Evolutionary conservation across 2,329 filamentous ascomycete genomes (phyloP), one percentile per base, ranked within the genome.

Genomic region (Colletotrichum sp.): DNA sequence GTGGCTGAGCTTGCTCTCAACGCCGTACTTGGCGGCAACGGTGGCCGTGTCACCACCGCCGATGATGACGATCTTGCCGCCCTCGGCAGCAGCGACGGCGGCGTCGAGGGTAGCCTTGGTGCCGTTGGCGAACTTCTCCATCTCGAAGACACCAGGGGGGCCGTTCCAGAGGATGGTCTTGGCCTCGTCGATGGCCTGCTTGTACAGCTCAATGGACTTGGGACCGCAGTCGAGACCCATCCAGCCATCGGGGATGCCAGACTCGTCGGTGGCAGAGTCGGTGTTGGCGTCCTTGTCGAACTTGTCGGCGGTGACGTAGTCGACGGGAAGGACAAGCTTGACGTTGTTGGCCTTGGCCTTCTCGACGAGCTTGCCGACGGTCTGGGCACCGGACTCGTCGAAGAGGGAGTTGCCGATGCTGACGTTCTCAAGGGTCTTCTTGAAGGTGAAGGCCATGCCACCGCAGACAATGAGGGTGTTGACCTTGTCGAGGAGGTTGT

Each of bases 161-260:
- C 97, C 97, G 90, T 99, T 99, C 97, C 97, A 99, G 79, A 99
- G 94, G 86, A 99, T 98, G 73, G 97, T 99, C 91, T 98, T 93
- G 79, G 96, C 92, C 82, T 96, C 93, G 79, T 90, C 90, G 81
- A 99, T 99, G 80, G 96, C 93, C 84, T 94, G 89, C 90, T 96
- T 93, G 93, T 95, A 99, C 73, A 98, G 91, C 89, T 96, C 92
- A 82, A 98, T 90, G 80, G 93, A 96, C 93, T 98, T 93, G 79
- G 94, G 91, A 75, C 97, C 97, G 84, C 95, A 97, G 89, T 99
- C 97, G 65, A 99, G 93, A 84, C 97, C 97, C 95, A 98, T 96
- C 95, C 95, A 99, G 85, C 96, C 97, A 83, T 99, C 96, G 78
- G 96, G 96, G 80, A 99, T 98, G 79, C 97, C 97, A 30, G 95